A percentile compares a stretch with the other conserved stretches of the same genome.
Evolutionary conservation across 2,329 filamentous ascomycete species (phyloP).

Genomic region (Polychaeton citri): DNA sequence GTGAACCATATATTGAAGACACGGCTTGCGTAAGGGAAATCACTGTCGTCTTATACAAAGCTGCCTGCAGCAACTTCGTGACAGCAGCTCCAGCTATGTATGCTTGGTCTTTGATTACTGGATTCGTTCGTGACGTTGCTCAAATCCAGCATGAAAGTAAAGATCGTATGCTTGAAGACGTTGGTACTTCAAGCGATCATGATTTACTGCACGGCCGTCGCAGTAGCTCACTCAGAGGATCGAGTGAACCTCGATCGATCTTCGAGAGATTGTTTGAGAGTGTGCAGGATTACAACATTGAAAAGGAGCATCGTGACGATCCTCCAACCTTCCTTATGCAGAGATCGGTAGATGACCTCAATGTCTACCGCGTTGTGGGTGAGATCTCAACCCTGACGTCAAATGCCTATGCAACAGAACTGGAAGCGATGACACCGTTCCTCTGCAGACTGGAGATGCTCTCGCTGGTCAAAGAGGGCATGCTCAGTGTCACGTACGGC

Average conservation of each 20-base stretch:
- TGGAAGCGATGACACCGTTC: conserved; percentile 43
- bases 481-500: conserved; percentile 57
- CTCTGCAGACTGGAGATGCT: conserved; percentile 53
- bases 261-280: conserved; percentile 22
- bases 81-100: conserved; percentile 63
- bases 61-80: conserved; percentile 42
- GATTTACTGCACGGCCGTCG: conserved; percentile 1
- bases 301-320: conserved; percentile 27
- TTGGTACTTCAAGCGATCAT: conserved; percentile 6
- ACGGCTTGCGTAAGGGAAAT: conserved; percentile 57
- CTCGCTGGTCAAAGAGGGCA: conserved; percentile 55
- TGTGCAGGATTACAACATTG: conserved; percentile 22
- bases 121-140: conserved; percentile 53
- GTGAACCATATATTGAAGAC: conserved; percentile 52
- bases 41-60: conserved; percentile 54
- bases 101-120: conserved; percentile 67
- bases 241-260: conserved; percentile 1
- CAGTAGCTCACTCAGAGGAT: conserved; percentile 1
- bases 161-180: neutral
- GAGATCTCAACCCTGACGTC: conserved; percentile 31
- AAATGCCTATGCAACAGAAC: conserved; percentile 33
- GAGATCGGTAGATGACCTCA: conserved; percentile 32
- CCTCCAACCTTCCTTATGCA: conserved; percentile 34
- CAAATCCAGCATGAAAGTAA: conserved; percentile 39
- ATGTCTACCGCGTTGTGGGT: conserved; percentile 36